phyloP scores from a whole-genome alignment of 192 early-diverging fungal genomes.

The Umbelopsis ramanniana region DNA sequence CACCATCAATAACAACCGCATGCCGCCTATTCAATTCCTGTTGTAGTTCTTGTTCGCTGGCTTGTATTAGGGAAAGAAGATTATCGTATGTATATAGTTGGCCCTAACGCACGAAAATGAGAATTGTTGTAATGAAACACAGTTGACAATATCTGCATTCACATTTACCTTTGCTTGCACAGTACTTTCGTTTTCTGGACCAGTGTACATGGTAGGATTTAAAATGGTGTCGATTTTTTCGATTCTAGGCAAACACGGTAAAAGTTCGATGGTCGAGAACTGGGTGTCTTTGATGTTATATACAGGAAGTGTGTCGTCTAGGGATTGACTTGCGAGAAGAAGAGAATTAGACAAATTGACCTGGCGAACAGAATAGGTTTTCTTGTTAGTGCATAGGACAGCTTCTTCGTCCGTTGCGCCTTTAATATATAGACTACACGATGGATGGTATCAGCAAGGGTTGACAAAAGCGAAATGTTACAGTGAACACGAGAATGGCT shows the following conservation, averaged over 20 bases:
- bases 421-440: conserved; percentile 28
- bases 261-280: conserved; percentile 46
- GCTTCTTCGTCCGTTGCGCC: conserved; percentile 44
- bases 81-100: conserved; percentile 40
- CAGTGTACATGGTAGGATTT: conserved; percentile 38
- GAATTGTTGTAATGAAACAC: neutral
- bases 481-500: neutral
- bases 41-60: conserved; percentile 47
- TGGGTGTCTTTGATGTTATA: conserved; percentile 41
- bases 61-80: conserved; percentile 50
- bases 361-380: conserved; percentile 35
- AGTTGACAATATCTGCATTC: no score
- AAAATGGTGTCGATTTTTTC: conserved; percentile 46
- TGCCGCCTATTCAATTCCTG: conserved; percentile 44
- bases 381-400: conserved; percentile 37
- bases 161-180: conserved; percentile 13
- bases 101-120: conserved; percentile 20
- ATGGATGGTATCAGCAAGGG: neutral
- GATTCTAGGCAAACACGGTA: conserved; percentile 46
- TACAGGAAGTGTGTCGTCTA: neutral
- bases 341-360: conserved; percentile 44
- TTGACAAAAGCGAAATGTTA: neutral
- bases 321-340: conserved; percentile 12
- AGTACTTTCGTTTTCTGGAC: conserved; percentile 42
- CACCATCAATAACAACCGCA: conserved; percentile 41